Evolutionary conservation across 352 stramenopile genomes (phyloP).

Genomic region (Blastocystis sp.): DNA sequence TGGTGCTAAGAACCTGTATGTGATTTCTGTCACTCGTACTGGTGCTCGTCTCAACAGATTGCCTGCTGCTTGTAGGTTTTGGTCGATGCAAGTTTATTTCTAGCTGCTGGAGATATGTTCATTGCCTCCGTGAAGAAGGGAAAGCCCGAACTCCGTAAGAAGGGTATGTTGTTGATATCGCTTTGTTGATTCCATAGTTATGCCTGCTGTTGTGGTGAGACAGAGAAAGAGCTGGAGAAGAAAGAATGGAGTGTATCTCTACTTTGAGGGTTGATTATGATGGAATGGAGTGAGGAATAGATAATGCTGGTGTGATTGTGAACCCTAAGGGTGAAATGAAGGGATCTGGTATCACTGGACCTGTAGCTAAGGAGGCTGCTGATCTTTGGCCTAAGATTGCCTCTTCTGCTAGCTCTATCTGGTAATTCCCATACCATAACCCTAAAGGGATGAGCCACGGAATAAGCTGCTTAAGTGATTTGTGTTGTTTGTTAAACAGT

Average conservation of each 20-base stretch:
- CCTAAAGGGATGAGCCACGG: background rate
- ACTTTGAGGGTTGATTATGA: slow-evolving; percentile 83
- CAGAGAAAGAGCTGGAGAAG: slow-evolving; percentile 97
- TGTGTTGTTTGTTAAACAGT: background rate
- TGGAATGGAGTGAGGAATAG: background rate
- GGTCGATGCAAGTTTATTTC: background rate
- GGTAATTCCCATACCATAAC: slow-evolving; percentile 73
- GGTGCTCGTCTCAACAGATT: slow-evolving; percentile 97
- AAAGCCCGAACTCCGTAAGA: slow-evolving; percentile 99
- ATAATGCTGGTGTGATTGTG: slow-evolving; percentile 99
- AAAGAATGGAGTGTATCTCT: slow-evolving; percentile 98
- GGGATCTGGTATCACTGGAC: slow-evolving; percentile 95
- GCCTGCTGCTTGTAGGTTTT: slow-evolving; percentile 79
- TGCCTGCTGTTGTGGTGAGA: slow-evolving; percentile 95
- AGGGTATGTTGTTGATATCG: slow-evolving; percentile 68
- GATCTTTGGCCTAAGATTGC: slow-evolving; percentile 99
- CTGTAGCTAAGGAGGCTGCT: slow-evolving; percentile 98
- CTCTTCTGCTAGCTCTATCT: slow-evolving; percentile 95
- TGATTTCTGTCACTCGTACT: slow-evolving; percentile 98
- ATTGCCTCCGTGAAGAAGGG: slow-evolving; percentile 99
- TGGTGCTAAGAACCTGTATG: slow-evolving; percentile 98
- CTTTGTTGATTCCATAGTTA: slow-evolving; percentile 71
- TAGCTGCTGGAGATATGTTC: slow-evolving; percentile 93
- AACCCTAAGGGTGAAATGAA: slow-evolving; percentile 99
- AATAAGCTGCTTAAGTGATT: background rate